phyloP scores from a whole-genome alignment of 352 stramenopile genomes.

The Pythium brachiatum region DNA sequence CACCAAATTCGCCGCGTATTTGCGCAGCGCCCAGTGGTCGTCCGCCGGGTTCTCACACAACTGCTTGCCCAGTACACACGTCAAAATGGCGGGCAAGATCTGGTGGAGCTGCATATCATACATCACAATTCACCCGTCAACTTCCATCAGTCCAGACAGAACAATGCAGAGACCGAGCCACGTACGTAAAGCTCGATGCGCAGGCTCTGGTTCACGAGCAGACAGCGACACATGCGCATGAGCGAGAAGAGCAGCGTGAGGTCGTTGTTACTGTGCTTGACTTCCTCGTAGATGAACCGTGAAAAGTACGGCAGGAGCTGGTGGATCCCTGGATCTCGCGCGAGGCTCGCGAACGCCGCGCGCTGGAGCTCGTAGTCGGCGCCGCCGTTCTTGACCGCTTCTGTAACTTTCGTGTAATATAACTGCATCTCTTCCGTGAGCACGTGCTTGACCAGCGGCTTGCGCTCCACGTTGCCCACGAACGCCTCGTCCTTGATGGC shows the following conservation, averaged over 20 bases:
- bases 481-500: slow-evolving; percentile 80
- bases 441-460: slow-evolving; percentile 83
- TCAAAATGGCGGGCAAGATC: slow-evolving; percentile 91
- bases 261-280: slow-evolving; percentile 83
- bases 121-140: background rate
- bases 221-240: slow-evolving; percentile 85
- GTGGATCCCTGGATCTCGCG: slow-evolving; percentile 85
- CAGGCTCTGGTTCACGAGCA: slow-evolving; percentile 90
- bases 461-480: slow-evolving; percentile 62
- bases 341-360: slow-evolving; percentile 74
- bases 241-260: slow-evolving; percentile 78
- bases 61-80: slow-evolving; percentile 89
- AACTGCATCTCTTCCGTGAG: slow-evolving; percentile 89
- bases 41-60: slow-evolving; percentile 83
- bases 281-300: slow-evolving; percentile 85
- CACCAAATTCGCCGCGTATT: slow-evolving; percentile 76
- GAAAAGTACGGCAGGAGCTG: slow-evolving; percentile 89
- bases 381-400: slow-evolving; percentile 61
- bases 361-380: slow-evolving; percentile 71
- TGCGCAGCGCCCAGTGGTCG: slow-evolving; percentile 91
- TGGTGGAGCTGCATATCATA: slow-evolving; percentile 79
- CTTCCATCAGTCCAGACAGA: too few relatives aligned
- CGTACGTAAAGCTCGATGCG: slow-evolving; percentile 92
- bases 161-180: slow-evolving; percentile 6
- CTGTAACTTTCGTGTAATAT: slow-evolving; percentile 88